Evolutionary conservation across 148 eudicot species (phyloP).

Genomic region (Bassia scoparia): DNA sequence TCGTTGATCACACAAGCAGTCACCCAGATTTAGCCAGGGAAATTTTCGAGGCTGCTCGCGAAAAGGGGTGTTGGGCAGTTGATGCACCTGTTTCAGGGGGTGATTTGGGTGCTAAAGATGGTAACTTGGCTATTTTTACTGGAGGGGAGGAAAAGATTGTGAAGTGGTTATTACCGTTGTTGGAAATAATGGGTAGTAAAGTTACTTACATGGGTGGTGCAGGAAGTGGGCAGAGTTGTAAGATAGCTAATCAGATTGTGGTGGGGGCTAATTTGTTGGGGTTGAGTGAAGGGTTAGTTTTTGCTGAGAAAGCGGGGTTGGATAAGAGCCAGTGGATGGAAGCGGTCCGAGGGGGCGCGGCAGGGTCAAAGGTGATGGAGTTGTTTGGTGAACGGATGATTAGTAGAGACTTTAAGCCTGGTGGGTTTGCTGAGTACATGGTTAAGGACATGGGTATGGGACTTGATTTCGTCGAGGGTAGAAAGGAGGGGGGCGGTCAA

Average conservation of each 20-base stretch:
- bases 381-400: conserved; percentile 75
- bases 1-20: conserved; percentile 73
- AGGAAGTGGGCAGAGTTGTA: conserved; percentile 73
- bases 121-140: conserved; percentile 60
- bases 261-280: conserved; percentile 78
- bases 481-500: conserved; percentile 12
- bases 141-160: conserved; percentile 59
- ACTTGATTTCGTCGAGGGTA: conserved; percentile 48
- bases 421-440: conserved; percentile 89
- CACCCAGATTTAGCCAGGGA: conserved; percentile 48
- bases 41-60: conserved; percentile 34
- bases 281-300: conserved; percentile 79
- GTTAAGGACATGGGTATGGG: conserved; percentile 96
- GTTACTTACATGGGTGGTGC: conserved; percentile 57
- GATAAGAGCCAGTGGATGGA: conserved; percentile 52
- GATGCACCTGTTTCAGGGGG: conserved; percentile 95
- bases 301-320: conserved; percentile 62
- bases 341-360: conserved; percentile 74
- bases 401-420: conserved; percentile 64
- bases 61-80: conserved; percentile 44
- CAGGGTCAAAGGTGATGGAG: conserved; percentile 76
- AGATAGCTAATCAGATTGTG: conserved; percentile 78
- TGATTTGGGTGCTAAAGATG: conserved; percentile 71
- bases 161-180: conserved; percentile 58
- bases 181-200: conserved; percentile 50